Base-by-base conservation (phyloP, 768 basidiomycete species). In the Mycena olivaceomarginata region DNA sequence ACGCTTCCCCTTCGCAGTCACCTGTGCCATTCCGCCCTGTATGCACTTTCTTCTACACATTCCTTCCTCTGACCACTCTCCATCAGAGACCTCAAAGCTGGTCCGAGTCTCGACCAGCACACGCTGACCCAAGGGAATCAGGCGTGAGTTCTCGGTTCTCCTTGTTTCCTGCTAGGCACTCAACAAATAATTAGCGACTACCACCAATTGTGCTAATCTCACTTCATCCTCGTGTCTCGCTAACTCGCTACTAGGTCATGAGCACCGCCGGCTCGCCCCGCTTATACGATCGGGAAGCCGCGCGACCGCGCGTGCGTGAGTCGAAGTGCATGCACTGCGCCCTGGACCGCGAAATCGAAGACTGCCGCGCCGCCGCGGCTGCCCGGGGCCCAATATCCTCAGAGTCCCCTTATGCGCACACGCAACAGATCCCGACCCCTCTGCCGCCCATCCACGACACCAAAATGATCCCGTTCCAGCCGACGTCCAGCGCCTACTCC, bases 341-440 rank as follows among this genome's bases (percentile, higher is more conserved):
- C 4, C 51, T 76, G 45, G 75, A 79, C 59, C 67, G 67, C 20
- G 70, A 75, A 1, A 75, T 79, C 22, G 70, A 76, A 37, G 70
- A 73, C 22, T 72, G 66, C 16, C 74, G 74, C 6, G 74, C 74
- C 46, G 57, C 67, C 45, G 62, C 40, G 11, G 8, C 53, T 40
- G 53, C 70, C 4, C 70, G 70, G 1, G 48, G 70, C 4, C 72
- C 67, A 18, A 16, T 57, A 13, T 46, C 18, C 43, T 40, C 66
- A 51, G 74, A 75, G 51, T 72, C 77, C 12, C 45, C 66, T 1
- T 65, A 75, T 37, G 65, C 70, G 5, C 65, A 63, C 39, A 74
- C 74, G 53, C 78, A 76, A 59, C 78, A 79, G 57, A 79, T 79
- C 10, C 78, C 78, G 39, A 79, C 78, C 4, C 78, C 78, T 20